A percentile compares a stretch with the other conserved stretches of the same genome.
These are phyloP conservation scores for Nicotiana obtusifolia DNA, from an alignment of 257 asterid species.

Conservation along the genomic window DNA sequence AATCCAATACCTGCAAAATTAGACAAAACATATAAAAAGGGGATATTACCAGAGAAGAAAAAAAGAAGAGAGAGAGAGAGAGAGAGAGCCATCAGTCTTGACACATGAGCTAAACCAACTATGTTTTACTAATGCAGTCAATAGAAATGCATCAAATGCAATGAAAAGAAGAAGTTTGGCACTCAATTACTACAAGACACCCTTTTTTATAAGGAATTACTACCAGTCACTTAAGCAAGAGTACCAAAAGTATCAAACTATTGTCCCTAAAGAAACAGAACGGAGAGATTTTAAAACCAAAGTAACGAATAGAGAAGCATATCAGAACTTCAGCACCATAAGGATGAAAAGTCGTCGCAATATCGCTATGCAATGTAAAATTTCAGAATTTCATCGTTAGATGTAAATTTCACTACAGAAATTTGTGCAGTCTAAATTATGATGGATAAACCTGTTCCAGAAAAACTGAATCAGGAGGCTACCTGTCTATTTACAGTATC, in stretches of 20 bases:
- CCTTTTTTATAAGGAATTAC: not conserved
- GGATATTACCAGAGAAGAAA: not conserved
- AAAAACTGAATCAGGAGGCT: constrained; percentile 7
- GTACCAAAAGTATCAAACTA: not conserved
- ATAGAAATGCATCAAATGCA: not conserved
- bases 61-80: not conserved
- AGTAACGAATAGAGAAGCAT: not conserved
- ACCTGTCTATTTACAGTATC: constrained; percentile 98
- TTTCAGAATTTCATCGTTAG: not conserved
- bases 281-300: not conserved
- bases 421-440: not conserved
- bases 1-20: constrained; percentile 81
- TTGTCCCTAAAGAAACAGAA: not conserved
- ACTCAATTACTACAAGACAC: not conserved
- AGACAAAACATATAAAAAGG: not conserved
- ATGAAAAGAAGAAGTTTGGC: not conserved
- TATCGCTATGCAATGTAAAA: not conserved
- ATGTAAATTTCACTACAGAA: not conserved
- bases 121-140: not conserved
- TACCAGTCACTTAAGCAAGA: not conserved
- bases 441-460: not conserved
- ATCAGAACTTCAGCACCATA: not conserved
- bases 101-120: not conserved
- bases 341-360: not conserved
- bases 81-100: not conserved